Evolutionary conservation across 1,139 yeast genomes (phyloP).

Genomic region (Suhomyces maxii): DNA sequence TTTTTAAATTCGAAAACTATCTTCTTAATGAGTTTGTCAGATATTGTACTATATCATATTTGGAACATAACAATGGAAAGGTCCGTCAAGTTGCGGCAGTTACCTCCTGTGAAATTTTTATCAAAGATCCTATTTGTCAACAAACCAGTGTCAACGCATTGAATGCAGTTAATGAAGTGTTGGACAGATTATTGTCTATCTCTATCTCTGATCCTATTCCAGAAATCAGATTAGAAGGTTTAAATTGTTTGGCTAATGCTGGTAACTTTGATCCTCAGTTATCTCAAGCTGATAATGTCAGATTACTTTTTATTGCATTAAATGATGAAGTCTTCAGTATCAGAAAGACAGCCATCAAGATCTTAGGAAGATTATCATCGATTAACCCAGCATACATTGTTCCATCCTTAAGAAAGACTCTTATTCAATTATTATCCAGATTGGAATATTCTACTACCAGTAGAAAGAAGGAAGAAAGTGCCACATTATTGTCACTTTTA

Average conservation of each 20-base stretch:
- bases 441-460: constrained; percentile 77
- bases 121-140: constrained; percentile 78
- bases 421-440: constrained; percentile 82
- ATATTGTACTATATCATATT: constrained; percentile 74
- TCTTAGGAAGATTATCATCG: constrained; percentile 80
- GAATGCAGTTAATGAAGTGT: constrained; percentile 79
- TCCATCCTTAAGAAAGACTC: constrained; percentile 83
- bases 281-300: constrained; percentile 89
- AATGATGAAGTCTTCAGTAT: constrained; percentile 89
- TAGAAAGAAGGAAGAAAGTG: constrained; percentile 85
- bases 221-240: constrained; percentile 78
- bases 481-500: constrained; percentile 68
- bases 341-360: constrained; percentile 73
- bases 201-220: constrained; percentile 90
- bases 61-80: constrained; percentile 75
- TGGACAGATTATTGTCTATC: constrained; percentile 75
- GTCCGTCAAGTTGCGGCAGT: constrained; percentile 85
- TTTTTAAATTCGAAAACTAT: constrained; percentile 72
- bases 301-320: constrained; percentile 80
- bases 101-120: constrained; percentile 78
- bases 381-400: constrained; percentile 95
- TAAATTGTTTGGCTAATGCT: constrained; percentile 61
- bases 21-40: constrained; percentile 86
- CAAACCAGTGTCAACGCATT: constrained; percentile 85
- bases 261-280: constrained; percentile 84